Base-by-base conservation (phyloP, 2,329 filamentous ascomycete species). In the Incumbomyces lentus region DNA sequence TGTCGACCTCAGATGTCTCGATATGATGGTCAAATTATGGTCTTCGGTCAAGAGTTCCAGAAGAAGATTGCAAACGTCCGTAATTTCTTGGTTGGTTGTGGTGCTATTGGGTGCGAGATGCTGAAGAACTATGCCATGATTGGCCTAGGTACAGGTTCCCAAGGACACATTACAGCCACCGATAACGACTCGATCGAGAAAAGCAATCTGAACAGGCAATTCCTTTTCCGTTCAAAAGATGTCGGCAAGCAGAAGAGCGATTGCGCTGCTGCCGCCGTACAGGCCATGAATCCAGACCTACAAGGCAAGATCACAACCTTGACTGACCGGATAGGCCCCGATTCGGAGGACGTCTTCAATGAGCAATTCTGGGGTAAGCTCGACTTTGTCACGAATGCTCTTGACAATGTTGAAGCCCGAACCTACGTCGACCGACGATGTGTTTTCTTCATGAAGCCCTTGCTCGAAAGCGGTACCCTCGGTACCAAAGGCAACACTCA, bases 41-140 rank as follows among this genome's bases (percentile, higher is more conserved):
- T 98, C 1, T 94, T 98, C 55, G 92, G 92, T 52, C 83, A 78
- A 59, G 86, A 95, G 53, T 98, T 82, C 66, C 92, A 98, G 66
- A 84, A 95, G 43, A 95, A 95, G 73, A 77, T 98, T 56, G 78
- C 83, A 50, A 94, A 95, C 59, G 68, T 92, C 51, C 92, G 82
- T 60, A 81, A 96, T 59, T 98, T 98, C 72, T 74, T 98, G 46
- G 92, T 98, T 48, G 92, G 92, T 56, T 87, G 92, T 39, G 92
- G 92, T 59, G 92, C 93, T 53, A 98, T 98, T 64, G 92, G 92
- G 38, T 98, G 92, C 61, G 92, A 98, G 63, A 98, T 96, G 84
- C 72, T 98, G 56, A 98, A 98, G 78, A 96, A 96, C 67, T 98
- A 92, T 89, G 90, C 93, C 31, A 93, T 98, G 89, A 94, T 96